phyloP scores from a whole-genome alignment of 2,329 filamentous ascomycete genomes.

The Elsinoe fawcettii region DNA sequence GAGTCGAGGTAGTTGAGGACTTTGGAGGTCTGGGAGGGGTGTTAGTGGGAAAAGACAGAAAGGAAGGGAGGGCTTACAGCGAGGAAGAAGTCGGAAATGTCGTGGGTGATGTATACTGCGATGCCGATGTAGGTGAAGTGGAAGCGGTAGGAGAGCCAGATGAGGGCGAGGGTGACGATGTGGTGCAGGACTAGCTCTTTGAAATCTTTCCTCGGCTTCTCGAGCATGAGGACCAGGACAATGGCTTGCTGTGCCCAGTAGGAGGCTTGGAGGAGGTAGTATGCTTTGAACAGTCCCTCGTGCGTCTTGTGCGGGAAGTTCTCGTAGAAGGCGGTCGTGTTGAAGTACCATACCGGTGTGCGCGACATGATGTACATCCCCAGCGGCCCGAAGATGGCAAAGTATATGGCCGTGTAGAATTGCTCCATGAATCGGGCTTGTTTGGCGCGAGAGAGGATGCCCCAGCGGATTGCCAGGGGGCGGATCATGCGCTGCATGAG shows the following conservation, averaged over 20 bases:
- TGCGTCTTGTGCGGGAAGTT: conserved; percentile 76
- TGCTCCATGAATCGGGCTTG: conserved; percentile 94
- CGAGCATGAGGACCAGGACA: conserved; percentile 74
- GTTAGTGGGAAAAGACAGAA: not conserved
- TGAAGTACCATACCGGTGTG: conserved; percentile 95
- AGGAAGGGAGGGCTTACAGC: conserved; percentile 53
- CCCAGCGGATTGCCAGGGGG: conserved; percentile 62
- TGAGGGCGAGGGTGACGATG: conserved; percentile 77
- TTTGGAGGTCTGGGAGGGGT: conserved; percentile 67
- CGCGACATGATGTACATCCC: conserved; percentile 85
- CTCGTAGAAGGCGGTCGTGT: conserved; percentile 84
- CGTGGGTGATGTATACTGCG: conserved; percentile 88
- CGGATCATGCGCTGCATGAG: conserved; percentile 85
- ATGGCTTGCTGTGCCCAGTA: conserved; percentile 96
- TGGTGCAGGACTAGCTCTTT: conserved; percentile 89
- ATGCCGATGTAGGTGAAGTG: conserved; percentile 95
- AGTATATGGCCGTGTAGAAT: conserved; percentile 89
- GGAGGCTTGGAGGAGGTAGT: conserved; percentile 87
- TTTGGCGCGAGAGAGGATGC: conserved; percentile 66
- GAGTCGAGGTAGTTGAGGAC: conserved; percentile 84
- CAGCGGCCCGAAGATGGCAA: conserved; percentile 69
- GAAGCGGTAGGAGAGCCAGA: conserved; percentile 83
- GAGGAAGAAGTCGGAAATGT: conserved; percentile 92
- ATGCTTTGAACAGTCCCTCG: conserved; percentile 79
- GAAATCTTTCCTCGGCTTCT: conserved; percentile 92